Conservation (phyloP, 2,329 filamentous ascomycete genomes). For the Verticillium zaregamsianum region DNA sequence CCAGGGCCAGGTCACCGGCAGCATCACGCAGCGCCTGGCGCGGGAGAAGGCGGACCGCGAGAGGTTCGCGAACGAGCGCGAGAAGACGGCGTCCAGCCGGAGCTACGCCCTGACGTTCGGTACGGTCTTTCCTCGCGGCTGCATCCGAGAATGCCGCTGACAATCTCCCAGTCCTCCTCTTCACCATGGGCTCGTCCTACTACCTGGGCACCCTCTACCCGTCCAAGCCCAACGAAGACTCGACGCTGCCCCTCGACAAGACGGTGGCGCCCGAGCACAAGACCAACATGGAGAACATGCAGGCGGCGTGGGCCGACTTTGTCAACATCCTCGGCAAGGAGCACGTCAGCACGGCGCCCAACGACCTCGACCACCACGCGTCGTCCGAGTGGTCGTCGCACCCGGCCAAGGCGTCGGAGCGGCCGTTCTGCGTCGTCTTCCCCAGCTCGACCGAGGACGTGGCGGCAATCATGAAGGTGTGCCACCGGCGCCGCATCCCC, state of each 20-base stretch:
- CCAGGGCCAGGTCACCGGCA: conserved; percentile 57
- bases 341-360: conserved; percentile 56
- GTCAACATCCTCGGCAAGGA: conserved; percentile 59
- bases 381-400: conserved; percentile 62
- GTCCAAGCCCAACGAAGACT: conserved; percentile 44
- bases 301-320: conserved; percentile 68
- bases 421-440: conserved; percentile 69
- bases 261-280: conserved; percentile 51
- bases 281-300: conserved; percentile 57
- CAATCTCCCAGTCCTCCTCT: conserved; percentile 42
- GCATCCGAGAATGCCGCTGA: neutral
- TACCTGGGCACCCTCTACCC: conserved; percentile 54
- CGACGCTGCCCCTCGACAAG: conserved; percentile 55
- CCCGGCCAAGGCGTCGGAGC: conserved; percentile 39
- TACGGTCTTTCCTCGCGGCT: conserved; percentile 25
- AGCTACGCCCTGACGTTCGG: conserved; percentile 52
- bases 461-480: conserved; percentile 82
- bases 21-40: conserved; percentile 49
- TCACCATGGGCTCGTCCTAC: conserved; percentile 49
- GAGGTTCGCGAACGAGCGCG: conserved; percentile 37
- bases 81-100: conserved; percentile 30
- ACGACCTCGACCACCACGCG: conserved; percentile 53
- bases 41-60: conserved; percentile 51
- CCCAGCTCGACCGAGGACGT: conserved; percentile 78
- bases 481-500: conserved; percentile 74